phyloP scores from a whole-genome alignment of 306 rosid genomes.

The Rosa chinensis region DNA sequence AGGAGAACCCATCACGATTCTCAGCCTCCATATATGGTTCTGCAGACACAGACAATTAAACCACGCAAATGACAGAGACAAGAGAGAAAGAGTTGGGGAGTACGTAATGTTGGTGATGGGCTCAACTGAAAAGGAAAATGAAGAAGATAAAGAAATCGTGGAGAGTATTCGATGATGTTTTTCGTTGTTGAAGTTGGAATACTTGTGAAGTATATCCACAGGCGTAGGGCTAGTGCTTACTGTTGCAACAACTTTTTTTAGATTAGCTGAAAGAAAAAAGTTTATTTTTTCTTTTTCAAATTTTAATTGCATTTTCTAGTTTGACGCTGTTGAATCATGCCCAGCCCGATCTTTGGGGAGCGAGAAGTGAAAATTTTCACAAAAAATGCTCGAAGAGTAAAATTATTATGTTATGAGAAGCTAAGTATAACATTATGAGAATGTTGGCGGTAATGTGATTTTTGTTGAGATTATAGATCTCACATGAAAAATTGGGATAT shows the following conservation, averaged over 20 bases:
- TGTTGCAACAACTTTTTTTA: not conserved
- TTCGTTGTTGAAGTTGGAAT: not conserved
- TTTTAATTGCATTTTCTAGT: not conserved
- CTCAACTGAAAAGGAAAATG: not conserved
- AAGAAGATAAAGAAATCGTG: not conserved
- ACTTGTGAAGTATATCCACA: not conserved
- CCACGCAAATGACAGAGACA: not conserved
- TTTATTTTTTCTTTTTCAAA: no score
- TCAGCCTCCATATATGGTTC: slow-evolving; percentile 1
- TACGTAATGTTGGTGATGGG: not conserved
- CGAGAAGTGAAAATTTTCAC: no score
- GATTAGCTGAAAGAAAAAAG: no score
- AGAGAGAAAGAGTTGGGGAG: not conserved
- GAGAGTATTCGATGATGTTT: not conserved
- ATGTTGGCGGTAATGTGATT: no score
- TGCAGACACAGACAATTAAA: not conserved
- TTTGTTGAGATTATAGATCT: no score
- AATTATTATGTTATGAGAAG: no score
- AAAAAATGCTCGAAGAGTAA: no score
- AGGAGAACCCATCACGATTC: not conserved
- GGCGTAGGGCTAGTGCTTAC: not conserved
- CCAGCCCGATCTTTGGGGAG: no score
- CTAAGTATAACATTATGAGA: no score
- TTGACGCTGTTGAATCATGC: not conserved
- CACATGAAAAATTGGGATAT: no score